Evolutionary conservation across 176 grass and related monocot species (phyloP).

Genomic region (Zea mays): Zm-B73-REFERENCE-NAM-5.0 NC_050103.1:54523001-54523500

Average conservation of each 20-base stretch:
- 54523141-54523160: constrained; percentile 38
- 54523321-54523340: not conserved
- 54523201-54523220: constrained; percentile 56
- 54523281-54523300: not conserved
- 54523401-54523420: not conserved
- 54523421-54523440: not conserved
- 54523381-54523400: constrained; percentile 3
- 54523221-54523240: constrained; percentile 26
- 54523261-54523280: constrained; percentile 2
- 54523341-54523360: not conserved
- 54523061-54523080: not conserved
- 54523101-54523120: constrained; percentile 76
- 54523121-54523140: constrained; percentile 42
- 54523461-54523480: not conserved
- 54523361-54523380: not conserved
- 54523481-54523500: not conserved
- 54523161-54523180: constrained; percentile 14
- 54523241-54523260: constrained; percentile 42
- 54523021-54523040: constrained; percentile 40
- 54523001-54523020: constrained; percentile 35
- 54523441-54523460: not conserved
- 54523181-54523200: constrained; percentile 51
- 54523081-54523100: constrained; percentile 62
- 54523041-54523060: not conserved
- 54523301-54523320: not conserved